Evolutionary conservation across 176 grass and related monocot genomes (phyloP).

Genomic region (Pontederia paniculata): DNA sequence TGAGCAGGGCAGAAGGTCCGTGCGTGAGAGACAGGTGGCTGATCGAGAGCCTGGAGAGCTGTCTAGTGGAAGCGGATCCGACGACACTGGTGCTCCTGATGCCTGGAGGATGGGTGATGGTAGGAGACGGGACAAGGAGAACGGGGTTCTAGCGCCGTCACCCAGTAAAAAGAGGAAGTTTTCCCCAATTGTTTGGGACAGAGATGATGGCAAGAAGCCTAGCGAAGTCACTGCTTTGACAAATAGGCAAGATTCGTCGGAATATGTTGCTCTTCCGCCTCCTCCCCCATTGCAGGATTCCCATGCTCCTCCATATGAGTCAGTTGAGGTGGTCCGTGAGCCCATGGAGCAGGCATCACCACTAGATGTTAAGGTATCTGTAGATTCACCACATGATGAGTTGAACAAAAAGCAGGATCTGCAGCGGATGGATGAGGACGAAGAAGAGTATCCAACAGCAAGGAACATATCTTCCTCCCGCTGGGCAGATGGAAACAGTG

Average conservation of each 20-base stretch:
- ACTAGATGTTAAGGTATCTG: slow-evolving; percentile 23
- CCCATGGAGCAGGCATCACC: background rate
- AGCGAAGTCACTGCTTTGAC: background rate
- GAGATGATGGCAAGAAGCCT: slow-evolving; percentile 25
- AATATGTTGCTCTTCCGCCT: slow-evolving; percentile 21
- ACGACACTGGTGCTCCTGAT: slow-evolving; percentile 22
- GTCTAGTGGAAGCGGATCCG: slow-evolving; percentile 40
- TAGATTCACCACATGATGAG: slow-evolving; percentile 25
- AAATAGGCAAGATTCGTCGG: slow-evolving; percentile 13
- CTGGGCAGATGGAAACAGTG: slow-evolving; percentile 43
- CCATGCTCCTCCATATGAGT: background rate
- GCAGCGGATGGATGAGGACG: slow-evolving; percentile 26
- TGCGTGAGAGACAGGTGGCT: slow-evolving; percentile 12
- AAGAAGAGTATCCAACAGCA: slow-evolving; percentile 24
- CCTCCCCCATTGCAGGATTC: slow-evolving; percentile 33
- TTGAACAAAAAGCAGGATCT: slow-evolving; percentile 5
- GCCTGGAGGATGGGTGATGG: slow-evolving; percentile 15
- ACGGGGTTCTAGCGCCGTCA: background rate
- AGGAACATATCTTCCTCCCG: slow-evolving; percentile 70
- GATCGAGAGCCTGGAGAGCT: slow-evolving; percentile 64
- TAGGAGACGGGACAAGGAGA: background rate
- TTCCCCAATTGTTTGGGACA: slow-evolving; percentile 41
- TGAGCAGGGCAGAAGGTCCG: slow-evolving; percentile 10
- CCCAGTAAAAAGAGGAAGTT: slow-evolving; percentile 58
- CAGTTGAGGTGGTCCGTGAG: slow-evolving; percentile 9